phyloP scores from a whole-genome alignment of 805 yeast species.

The Starmerella sp. region DNA sequence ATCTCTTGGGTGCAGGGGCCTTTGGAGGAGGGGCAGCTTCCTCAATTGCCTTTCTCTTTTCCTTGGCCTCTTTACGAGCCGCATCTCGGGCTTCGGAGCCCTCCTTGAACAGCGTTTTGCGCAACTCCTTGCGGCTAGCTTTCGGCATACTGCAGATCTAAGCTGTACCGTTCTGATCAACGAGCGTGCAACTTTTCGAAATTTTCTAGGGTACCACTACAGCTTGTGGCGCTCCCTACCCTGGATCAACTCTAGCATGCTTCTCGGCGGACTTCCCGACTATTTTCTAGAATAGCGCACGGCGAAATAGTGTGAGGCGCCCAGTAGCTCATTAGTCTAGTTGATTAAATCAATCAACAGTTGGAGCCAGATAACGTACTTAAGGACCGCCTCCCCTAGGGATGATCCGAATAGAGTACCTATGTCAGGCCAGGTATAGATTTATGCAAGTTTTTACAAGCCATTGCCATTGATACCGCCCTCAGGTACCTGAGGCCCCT shows the following conservation, averaged over 20 bases:
- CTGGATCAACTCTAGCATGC: neutral
- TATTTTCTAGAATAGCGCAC: too few relatives aligned
- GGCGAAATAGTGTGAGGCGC: too few relatives aligned
- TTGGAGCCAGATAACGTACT: too few relatives aligned
- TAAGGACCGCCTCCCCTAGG: too few relatives aligned
- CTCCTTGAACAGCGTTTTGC: constrained; percentile 19
- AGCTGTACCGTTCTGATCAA: neutral
- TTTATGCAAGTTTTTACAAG: too few relatives aligned
- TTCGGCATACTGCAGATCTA: constrained; percentile 22
- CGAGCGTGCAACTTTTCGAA: neutral
- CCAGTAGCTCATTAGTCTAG: too few relatives aligned
- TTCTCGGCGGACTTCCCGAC: too few relatives aligned
- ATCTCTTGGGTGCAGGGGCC: constrained; percentile 35
- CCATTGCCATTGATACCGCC: too few relatives aligned
- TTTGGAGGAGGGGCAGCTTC: constrained; percentile 20
- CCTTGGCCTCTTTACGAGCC: constrained; percentile 23
- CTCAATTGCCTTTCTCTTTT: constrained; percentile 28
- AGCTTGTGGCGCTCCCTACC: constrained; percentile 3
- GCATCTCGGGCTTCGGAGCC: constrained; percentile 21
- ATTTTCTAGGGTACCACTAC: constrained; percentile 1
- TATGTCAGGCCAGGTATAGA: too few relatives aligned
- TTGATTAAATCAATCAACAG: too few relatives aligned
- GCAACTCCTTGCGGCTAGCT: constrained; percentile 29
- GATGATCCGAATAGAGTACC: too few relatives aligned
- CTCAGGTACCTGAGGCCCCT: too few relatives aligned